Evolutionary conservation across 2,329 filamentous ascomycete species (phyloP).

Genomic region (Penicillium verrucosum): DNA sequence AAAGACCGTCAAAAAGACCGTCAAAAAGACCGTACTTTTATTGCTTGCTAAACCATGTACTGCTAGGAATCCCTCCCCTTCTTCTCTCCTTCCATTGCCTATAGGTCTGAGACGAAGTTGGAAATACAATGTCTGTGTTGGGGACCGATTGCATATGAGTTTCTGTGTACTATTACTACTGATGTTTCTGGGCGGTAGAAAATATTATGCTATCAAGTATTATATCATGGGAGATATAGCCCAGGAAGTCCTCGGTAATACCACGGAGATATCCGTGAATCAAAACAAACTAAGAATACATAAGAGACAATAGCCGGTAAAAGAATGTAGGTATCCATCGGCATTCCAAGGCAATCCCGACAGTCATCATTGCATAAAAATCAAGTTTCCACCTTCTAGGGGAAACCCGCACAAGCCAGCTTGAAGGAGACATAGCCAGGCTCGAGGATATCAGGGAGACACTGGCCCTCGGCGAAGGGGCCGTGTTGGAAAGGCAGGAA

Average conservation of each 20-base stretch:
- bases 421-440: conserved; percentile 20
- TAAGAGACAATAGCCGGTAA: background rate
- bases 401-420: conserved; percentile 14
- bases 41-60: background rate
- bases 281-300: background rate
- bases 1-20: too few species aligned
- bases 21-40: too few species aligned
- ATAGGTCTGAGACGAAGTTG: background rate
- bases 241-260: background rate
- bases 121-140: background rate
- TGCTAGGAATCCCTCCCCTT: too few species aligned
- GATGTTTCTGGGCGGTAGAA: background rate
- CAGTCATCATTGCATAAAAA: background rate
- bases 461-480: conserved; percentile 16
- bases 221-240: background rate
- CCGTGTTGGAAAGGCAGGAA: conserved; percentile 17
- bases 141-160: background rate
- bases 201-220: background rate
- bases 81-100: background rate
- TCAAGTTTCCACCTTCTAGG: background rate
- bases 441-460: conserved; percentile 20
- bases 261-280: background rate
- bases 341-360: background rate
- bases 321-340: conserved; percentile 1
- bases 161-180: background rate